A percentile compares a stretch with the other conserved stretches of the same genome.
Evolutionary conservation across 306 rosid genomes (phyloP).

Genomic region (Prunus dulcis): DNA sequence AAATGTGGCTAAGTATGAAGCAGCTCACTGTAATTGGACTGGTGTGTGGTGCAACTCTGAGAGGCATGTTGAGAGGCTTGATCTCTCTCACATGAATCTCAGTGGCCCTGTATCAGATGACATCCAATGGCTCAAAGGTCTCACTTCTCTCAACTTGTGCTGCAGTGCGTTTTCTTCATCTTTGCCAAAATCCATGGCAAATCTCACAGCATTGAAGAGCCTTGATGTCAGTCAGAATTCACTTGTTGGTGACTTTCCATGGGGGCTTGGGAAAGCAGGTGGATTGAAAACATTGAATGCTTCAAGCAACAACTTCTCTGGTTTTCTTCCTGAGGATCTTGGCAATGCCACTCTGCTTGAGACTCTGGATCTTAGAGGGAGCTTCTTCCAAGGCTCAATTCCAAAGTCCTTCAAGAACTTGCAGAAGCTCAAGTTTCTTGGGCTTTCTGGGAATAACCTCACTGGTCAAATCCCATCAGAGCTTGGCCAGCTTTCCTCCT

Average conservation of each 20-base stretch:
- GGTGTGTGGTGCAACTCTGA: conserved; percentile 66
- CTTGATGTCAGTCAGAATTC: conserved; percentile 86
- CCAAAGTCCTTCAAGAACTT: conserved; percentile 59
- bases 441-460: conserved; percentile 88
- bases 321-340: conserved; percentile 65
- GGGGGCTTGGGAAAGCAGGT: conserved; percentile 53
- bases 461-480: conserved; percentile 70
- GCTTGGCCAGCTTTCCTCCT: conserved; percentile 64
- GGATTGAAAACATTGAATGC: conserved; percentile 49
- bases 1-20: conserved; percentile 14
- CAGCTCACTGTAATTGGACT: conserved; percentile 67
- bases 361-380: conserved; percentile 84
- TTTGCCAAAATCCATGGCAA: conserved; percentile 57
- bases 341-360: conserved; percentile 70
- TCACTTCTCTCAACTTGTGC: conserved; percentile 62
- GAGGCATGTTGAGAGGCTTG: conserved; percentile 60
- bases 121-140: conserved; percentile 47
- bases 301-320: conserved; percentile 80
- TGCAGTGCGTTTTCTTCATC: conserved; percentile 72
- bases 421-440: conserved; percentile 84
- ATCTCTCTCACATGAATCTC: conserved; percentile 85
- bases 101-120: conserved; percentile 65
- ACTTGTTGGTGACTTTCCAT: conserved; percentile 66
- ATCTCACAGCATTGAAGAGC: conserved; percentile 52
- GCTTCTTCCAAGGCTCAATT: conserved; percentile 69